Conservation (phyloP, 2,329 filamentous ascomycete genomes). For the Lachnellula subtilissima region DNA sequence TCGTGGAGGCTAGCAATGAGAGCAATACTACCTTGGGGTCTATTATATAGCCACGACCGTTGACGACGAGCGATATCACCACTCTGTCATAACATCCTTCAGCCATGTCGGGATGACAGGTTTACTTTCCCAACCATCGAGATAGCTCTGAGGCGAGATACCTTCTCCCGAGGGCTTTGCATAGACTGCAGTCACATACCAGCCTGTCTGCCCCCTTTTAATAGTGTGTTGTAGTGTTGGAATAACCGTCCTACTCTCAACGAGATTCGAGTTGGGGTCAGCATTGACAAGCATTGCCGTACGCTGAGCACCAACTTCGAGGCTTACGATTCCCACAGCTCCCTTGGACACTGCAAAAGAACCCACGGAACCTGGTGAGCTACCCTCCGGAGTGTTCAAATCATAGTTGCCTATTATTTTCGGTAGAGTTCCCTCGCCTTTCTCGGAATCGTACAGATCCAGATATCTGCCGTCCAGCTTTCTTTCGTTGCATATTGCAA, state of each 20-base stretch:
- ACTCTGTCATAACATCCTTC: constrained; percentile 29
- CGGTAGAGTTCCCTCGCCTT: constrained; percentile 47
- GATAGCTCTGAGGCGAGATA: constrained; percentile 48
- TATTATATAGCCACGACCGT: background rate
- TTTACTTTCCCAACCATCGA: constrained; percentile 55
- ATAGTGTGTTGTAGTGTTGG: constrained; percentile 64
- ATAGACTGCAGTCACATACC: constrained; percentile 69
- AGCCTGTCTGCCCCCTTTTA: constrained; percentile 50
- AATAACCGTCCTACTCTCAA: constrained; percentile 67
- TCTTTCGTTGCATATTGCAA: constrained; percentile 59
- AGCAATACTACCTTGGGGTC: no score
- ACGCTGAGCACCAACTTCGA: constrained; percentile 34
- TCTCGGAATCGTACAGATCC: constrained; percentile 43
- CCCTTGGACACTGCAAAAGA: constrained; percentile 53
- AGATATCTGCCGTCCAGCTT: constrained; percentile 45
- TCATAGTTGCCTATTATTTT: constrained; percentile 59
- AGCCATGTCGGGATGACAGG: constrained; percentile 60
- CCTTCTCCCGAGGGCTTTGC: constrained; percentile 57
- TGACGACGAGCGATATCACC: background rate
- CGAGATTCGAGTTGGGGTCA: constrained; percentile 73
- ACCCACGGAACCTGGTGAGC: constrained; percentile 45
- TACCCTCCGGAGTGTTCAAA: constrained; percentile 48
- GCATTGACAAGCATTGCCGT: constrained; percentile 64
- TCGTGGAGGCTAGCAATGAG: background rate
- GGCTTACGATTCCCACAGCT: constrained; percentile 52